phyloP scores from a whole-genome alignment of 2,329 filamentous ascomycete species.

The Venturiaceae sp. region DNA sequence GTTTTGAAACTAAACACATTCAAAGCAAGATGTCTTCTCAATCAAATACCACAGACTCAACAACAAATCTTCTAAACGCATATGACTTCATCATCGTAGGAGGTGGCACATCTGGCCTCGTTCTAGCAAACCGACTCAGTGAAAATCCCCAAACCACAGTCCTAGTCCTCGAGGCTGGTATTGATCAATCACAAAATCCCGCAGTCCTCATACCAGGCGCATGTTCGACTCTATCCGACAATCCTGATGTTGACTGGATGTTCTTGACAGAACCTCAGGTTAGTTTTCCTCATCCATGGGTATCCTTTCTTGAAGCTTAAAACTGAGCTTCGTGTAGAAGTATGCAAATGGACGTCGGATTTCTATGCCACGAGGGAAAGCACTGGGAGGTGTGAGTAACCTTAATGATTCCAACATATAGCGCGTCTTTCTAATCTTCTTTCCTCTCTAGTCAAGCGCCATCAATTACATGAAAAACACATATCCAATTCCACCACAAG shows the following conservation, averaged over 20 bases:
- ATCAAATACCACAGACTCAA: neutral
- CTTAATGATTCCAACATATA: neutral
- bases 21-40: neutral
- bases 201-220: neutral
- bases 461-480: conserved; percentile 3
- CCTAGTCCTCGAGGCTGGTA: conserved; percentile 6
- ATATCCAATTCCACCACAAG: neutral
- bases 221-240: neutral
- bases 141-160: conserved; percentile 19
- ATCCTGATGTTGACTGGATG: neutral
- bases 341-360: neutral
- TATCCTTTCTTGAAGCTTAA: too few species aligned
- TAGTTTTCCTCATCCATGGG: neutral
- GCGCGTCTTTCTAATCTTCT: neutral
- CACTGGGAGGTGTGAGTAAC: neutral
- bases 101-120: conserved; percentile 42
- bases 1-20: too few species aligned
- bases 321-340: neutral
- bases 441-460: neutral
- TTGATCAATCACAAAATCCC: neutral
- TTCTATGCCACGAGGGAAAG: neutral
- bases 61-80: neutral
- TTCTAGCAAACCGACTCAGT: conserved; percentile 40
- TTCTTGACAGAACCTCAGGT: neutral
- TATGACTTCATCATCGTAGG: conserved; percentile 34